These are phyloP conservation scores for Leccinellum rugosiceps DNA, from an alignment of 768 basidiomycete genomes.

Conservation along the genomic window DNA sequence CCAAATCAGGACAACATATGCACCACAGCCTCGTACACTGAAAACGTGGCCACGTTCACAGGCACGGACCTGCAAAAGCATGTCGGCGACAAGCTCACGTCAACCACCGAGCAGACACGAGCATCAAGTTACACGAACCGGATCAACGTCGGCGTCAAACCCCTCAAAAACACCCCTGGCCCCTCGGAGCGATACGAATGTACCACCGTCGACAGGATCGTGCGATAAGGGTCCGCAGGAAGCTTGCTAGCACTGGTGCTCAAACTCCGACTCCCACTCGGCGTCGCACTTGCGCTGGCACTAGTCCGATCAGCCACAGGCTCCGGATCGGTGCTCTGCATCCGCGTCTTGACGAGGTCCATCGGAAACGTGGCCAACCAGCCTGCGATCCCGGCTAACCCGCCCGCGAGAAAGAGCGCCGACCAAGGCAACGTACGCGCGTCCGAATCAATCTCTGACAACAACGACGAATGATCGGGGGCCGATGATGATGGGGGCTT, in stretches of 20 bases:
- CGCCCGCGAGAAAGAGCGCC: conserved; percentile 69
- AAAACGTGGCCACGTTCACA: conserved; percentile 83
- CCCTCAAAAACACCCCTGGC: conserved; percentile 65
- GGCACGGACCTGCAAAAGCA: conserved; percentile 61
- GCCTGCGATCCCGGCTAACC: conserved; percentile 69
- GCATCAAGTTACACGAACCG: conserved; percentile 41
- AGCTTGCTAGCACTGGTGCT: not conserved
- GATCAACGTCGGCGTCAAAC: conserved; percentile 76
- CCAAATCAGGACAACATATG: conserved; percentile 29
- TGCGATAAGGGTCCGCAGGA: conserved; percentile 52
- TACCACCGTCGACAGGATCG: conserved; percentile 53
- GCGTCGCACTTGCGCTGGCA: not conserved
- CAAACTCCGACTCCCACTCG: not conserved
- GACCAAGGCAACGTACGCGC: conserved; percentile 43
- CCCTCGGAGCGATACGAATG: conserved; percentile 67
- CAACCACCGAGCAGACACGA: not conserved
- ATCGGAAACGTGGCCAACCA: conserved; percentile 85
- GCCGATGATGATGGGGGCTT: conserved; percentile 18
- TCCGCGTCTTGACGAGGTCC: conserved; percentile 87
- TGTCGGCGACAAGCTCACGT: not conserved
- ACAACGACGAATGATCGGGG: conserved; percentile 34
- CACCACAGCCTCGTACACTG: conserved; percentile 64
- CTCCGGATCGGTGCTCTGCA: conserved; percentile 52
- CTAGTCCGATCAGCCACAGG: not conserved
- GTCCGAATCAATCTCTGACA: conserved; percentile 41